A percentile compares a stretch with the other conserved stretches of the same genome.
Conservation (phyloP, 371 early-diverging fungal species). For the Choanephora cucurbitarum region DNA sequence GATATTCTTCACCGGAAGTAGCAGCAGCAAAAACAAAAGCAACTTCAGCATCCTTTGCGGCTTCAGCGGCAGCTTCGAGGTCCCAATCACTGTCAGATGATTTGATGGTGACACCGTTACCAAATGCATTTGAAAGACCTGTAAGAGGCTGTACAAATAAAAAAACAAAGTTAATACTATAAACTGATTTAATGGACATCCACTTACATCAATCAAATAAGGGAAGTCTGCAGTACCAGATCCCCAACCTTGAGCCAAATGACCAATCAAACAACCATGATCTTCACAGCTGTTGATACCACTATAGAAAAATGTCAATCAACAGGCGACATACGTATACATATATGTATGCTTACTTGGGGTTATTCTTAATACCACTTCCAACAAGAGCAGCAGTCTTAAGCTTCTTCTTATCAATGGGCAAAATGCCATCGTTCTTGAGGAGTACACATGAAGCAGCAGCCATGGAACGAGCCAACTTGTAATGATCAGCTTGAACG, state of each 20-base stretch:
- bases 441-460: slow-evolving; percentile 52
- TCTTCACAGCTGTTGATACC: slow-evolving; percentile 7
- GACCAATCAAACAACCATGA: slow-evolving; percentile 40
- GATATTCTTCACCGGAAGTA: slow-evolving; percentile 58
- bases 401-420: slow-evolving; percentile 19
- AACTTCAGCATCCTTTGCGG: slow-evolving; percentile 46
- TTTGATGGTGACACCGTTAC: slow-evolving; percentile 25
- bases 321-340: not conserved
- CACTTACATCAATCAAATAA: slow-evolving; percentile 31
- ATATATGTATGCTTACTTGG: not conserved
- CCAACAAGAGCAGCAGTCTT: slow-evolving; percentile 47
- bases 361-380: slow-evolving; percentile 42
- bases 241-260: slow-evolving; percentile 64
- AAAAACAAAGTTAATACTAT: no score
- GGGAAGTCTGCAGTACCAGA: slow-evolving; percentile 60
- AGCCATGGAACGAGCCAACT: slow-evolving; percentile 41
- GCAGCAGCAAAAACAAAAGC: slow-evolving; percentile 60
- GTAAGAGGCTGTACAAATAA: slow-evolving; percentile 28
- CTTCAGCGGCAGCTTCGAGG: slow-evolving; percentile 23
- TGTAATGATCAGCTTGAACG: slow-evolving; percentile 41
- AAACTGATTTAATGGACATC: no score
- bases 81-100: slow-evolving; percentile 39
- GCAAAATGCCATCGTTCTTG: slow-evolving; percentile 42
- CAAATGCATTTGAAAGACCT: slow-evolving; percentile 41
- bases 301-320: slow-evolving; percentile 11